phyloP scores from a whole-genome alignment of 805 yeast species.

The Hanseniaspora vineae region DNA sequence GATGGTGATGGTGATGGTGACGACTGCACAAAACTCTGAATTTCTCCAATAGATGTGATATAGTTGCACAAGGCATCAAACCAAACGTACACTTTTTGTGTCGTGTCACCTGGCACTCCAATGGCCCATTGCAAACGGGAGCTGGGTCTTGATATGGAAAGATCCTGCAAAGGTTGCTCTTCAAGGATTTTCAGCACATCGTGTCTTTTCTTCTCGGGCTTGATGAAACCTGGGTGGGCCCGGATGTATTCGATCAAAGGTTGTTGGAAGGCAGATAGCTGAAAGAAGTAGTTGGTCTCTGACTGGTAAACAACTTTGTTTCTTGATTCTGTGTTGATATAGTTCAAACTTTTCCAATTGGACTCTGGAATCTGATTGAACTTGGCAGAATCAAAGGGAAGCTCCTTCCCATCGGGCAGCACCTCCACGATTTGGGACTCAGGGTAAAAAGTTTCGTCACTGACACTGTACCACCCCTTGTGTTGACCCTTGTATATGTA shows the following conservation, averaged over 20 bases:
- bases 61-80: conserved; percentile 88
- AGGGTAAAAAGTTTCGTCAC: conserved; percentile 91
- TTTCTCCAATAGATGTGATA: conserved; percentile 57
- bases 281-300: conserved; percentile 83
- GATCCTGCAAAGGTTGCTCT: conserved; percentile 38
- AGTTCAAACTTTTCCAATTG: conserved; percentile 7
- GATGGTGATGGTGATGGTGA: no score
- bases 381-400: conserved; percentile 21
- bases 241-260: conserved; percentile 37
- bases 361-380: conserved; percentile 12
- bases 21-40: conserved; percentile 17
- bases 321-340: conserved; percentile 47
- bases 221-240: conserved; percentile 43
- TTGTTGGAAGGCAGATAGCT: conserved; percentile 46
- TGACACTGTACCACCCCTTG: conserved; percentile 87
- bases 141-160: conserved; percentile 80
- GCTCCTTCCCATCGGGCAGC: conserved; percentile 23
- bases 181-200: conserved; percentile 49
- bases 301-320: conserved; percentile 62
- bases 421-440: conserved; percentile 49
- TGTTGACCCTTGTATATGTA: conserved; percentile 74
- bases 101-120: conserved; percentile 64
- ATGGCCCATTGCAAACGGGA: conserved; percentile 81
- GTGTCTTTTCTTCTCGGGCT: conserved; percentile 44
- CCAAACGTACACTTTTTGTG: conserved; percentile 90